These are phyloP conservation scores for Wickerhamomyces hampshirensis DNA, from an alignment of 805 yeast genomes.

Conservation along the genomic window DNA sequence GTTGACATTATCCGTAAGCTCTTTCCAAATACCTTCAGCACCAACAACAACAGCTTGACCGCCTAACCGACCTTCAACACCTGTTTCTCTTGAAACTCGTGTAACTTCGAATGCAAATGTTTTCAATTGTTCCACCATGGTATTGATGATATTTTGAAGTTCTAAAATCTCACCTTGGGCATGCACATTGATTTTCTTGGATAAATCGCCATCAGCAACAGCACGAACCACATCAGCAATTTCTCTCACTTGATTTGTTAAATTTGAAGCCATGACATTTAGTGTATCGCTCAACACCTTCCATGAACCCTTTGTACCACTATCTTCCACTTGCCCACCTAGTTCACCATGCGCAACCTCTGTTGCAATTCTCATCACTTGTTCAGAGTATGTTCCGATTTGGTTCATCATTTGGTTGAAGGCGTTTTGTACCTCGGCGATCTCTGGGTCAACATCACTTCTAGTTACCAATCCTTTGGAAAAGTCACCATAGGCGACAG, in stretches of 20 bases:
- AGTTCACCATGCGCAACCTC: conserved; percentile 86
- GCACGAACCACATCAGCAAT: conserved; percentile 88
- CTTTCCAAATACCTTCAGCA: conserved; percentile 89
- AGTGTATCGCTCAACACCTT: conserved; percentile 81
- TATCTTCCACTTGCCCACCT: conserved; percentile 83
- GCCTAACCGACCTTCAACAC: conserved; percentile 86
- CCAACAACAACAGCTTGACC: conserved; percentile 87
- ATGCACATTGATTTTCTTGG: conserved; percentile 80
- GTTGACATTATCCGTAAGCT: conserved; percentile 83
- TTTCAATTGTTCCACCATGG: conserved; percentile 87
- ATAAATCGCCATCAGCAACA: conserved; percentile 81
- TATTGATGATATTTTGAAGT: conserved; percentile 79
- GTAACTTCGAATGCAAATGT: conserved; percentile 86
- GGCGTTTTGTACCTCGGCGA: conserved; percentile 68
- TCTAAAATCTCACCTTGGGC: conserved; percentile 89
- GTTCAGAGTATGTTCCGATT: conserved; percentile 58
- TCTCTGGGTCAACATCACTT: conserved; percentile 73
- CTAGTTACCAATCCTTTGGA: conserved; percentile 57
- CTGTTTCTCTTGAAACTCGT: conserved; percentile 86
- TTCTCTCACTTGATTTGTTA: conserved; percentile 85
- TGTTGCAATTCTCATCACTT: conserved; percentile 77
- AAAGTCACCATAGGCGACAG: conserved; percentile 81
- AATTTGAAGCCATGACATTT: conserved; percentile 84
- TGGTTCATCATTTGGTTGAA: conserved; percentile 90
- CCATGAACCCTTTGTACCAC: conserved; percentile 84